A percentile compares a stretch with the other conserved stretches of the same genome.
Conservation (phyloP, 148 eudicot genomes). For the Camellia japonica region DNA sequence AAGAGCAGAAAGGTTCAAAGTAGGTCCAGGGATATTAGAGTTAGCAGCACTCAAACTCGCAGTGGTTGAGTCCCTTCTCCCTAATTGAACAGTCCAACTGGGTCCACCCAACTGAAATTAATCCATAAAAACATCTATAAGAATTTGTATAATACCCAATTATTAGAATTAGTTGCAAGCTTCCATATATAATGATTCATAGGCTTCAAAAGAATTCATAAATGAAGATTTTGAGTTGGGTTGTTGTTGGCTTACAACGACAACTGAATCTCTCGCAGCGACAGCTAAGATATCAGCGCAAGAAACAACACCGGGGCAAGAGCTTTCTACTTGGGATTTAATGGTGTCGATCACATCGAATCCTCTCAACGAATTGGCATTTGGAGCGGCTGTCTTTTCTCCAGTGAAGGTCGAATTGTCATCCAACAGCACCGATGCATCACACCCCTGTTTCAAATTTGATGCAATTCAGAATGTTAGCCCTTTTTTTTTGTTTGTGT, state of each 20-base stretch:
- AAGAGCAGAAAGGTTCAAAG: conserved; percentile 27
- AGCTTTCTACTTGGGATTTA: conserved; percentile 45
- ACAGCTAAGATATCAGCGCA: conserved; percentile 65
- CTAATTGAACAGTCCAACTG: conserved; percentile 43
- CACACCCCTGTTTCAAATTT: conserved; percentile 47
- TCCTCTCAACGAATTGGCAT: conserved; percentile 50
- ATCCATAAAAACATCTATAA: not conserved
- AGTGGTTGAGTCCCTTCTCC: conserved; percentile 50
- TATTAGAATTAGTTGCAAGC: too few relatives aligned
- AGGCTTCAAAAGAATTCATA: not conserved
- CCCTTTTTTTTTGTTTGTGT: too few relatives aligned
- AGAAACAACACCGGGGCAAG: conserved; percentile 50
- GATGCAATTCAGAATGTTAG: not conserved
- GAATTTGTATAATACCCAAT: too few relatives aligned
- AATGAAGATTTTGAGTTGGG: too few relatives aligned
- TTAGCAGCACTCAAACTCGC: conserved; percentile 46
- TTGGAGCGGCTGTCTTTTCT: conserved; percentile 52
- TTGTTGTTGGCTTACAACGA: conserved; percentile 30
- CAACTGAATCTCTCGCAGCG: conserved; percentile 53
- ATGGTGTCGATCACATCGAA: conserved; percentile 58
- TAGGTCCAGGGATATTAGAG: conserved; percentile 39
- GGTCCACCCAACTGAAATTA: conserved; percentile 38
- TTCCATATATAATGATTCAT: not conserved
- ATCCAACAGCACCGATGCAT: conserved; percentile 56
- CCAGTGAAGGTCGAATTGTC: conserved; percentile 52